A percentile compares a stretch with the other conserved stretches of the same genome.
phyloP scores from a whole-genome alignment of 1,284 basidiomycete species.

The Entoloma clypeatum region DNA sequence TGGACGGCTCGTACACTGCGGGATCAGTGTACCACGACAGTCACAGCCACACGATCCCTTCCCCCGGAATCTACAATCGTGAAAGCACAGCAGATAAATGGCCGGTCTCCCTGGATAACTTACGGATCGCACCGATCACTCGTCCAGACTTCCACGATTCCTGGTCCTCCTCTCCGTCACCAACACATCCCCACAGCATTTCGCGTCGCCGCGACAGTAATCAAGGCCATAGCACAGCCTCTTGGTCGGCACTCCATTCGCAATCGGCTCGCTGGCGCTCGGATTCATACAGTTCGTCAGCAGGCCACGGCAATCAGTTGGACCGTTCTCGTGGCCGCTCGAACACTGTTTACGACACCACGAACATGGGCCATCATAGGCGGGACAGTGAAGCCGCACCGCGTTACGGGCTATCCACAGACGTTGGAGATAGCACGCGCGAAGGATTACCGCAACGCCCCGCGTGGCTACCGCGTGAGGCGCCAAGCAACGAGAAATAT shows the following conservation, averaged over 20 bases:
- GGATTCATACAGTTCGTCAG: constrained; percentile 26
- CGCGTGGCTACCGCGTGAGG: constrained; percentile 30
- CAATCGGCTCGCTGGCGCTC: constrained; percentile 35
- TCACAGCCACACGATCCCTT: constrained; percentile 16
- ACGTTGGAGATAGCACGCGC: constrained; percentile 19
- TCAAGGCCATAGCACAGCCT: constrained; percentile 23
- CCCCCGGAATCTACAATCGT: constrained; percentile 27
- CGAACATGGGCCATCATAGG: constrained; percentile 22
- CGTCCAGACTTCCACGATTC: constrained; percentile 27
- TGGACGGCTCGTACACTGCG: constrained; percentile 30
- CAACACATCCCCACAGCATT: constrained; percentile 20
- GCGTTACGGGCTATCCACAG: constrained; percentile 13
- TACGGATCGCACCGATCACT: constrained; percentile 21
- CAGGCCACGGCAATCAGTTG: constrained; percentile 27
- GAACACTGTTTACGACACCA: constrained; percentile 32
- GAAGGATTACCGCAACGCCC: constrained; percentile 29
- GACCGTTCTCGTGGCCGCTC: constrained; percentile 38
- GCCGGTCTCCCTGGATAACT: constrained; percentile 23
- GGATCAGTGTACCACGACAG: constrained; percentile 27
- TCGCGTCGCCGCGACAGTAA: constrained; percentile 31
- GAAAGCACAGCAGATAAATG: constrained; percentile 28
- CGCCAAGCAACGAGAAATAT: constrained; percentile 29
- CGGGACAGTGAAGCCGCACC: constrained; percentile 21
- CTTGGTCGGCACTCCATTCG: constrained; percentile 34
- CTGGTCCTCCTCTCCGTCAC: constrained; percentile 23